Evolutionary conservation across 2,329 filamentous ascomycete genomes (phyloP).

Genomic region (Ceratocystis variospora): DNA sequence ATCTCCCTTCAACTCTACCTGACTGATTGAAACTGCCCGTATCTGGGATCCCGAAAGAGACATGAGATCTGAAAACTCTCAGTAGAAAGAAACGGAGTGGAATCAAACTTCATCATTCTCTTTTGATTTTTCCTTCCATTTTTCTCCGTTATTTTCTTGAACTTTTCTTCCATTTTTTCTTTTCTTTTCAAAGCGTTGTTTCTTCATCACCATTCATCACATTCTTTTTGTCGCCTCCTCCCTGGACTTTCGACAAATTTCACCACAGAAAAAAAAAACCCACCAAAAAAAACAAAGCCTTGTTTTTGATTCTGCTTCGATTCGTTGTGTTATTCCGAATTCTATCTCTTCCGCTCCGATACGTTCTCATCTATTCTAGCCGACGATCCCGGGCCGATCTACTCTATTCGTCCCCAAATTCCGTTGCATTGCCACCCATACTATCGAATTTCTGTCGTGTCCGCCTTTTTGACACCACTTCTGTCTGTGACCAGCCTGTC

Average conservation of each 20-base stretch:
- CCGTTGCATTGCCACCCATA: not conserved
- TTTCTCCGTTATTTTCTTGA: conserved; percentile 3
- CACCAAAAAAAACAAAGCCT: not conserved
- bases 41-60: conserved; percentile 16
- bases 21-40: conserved; percentile 12
- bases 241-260: not conserved
- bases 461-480: conserved; percentile 6
- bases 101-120: conserved; percentile 15
- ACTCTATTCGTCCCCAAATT: not conserved
- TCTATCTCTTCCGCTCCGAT: not conserved
- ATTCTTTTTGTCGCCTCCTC: not conserved
- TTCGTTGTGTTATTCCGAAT: not conserved
- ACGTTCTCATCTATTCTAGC: not conserved
- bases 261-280: too few species aligned
- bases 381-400: not conserved
- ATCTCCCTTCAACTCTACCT: conserved; percentile 5
- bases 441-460: conserved; percentile 4
- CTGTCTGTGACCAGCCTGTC: conserved; percentile 17
- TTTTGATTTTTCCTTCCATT: conserved; percentile 8
- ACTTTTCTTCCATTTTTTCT: not conserved
- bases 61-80: conserved; percentile 17
- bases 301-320: not conserved
- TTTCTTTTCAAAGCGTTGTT: not conserved
- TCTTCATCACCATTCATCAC: not conserved
- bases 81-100: conserved; percentile 17